Percentiles rank a stretch among this genome's conserved stretches.
phyloP scores from a whole-genome alignment of 169 alveolate species.

The Plasmodium inui region DNA sequence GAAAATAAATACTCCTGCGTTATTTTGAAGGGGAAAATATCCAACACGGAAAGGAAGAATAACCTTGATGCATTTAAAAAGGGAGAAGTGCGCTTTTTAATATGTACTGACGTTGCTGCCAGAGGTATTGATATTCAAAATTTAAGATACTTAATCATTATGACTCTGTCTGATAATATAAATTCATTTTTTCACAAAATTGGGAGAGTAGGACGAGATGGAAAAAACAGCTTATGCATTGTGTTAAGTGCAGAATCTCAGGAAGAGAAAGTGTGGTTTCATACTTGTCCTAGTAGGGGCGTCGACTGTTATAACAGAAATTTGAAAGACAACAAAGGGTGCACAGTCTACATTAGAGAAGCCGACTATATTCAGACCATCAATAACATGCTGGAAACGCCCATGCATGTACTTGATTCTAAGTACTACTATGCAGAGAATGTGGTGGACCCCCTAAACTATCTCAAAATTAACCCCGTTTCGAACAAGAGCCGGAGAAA shows the following conservation, averaged over 20 bases:
- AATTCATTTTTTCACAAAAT: conserved; percentile 77
- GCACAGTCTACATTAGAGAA: conserved; percentile 76
- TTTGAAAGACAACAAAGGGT: conserved; percentile 76
- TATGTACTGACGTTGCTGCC: conserved; percentile 97
- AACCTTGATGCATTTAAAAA: conserved; percentile 76
- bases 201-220: conserved; percentile 80
- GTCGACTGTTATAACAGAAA: conserved; percentile 70
- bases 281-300: conserved; percentile 74
- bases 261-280: conserved; percentile 80
- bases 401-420: conserved; percentile 57
- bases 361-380: conserved; percentile 68
- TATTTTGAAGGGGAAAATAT: conserved; percentile 75
- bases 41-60: conserved; percentile 66
- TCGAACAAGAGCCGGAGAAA: conserved; percentile 37
- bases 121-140: conserved; percentile 97
- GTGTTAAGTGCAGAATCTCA: conserved; percentile 67
- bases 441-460: conserved; percentile 61
- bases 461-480: conserved; percentile 30
- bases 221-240: conserved; percentile 76
- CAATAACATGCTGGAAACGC: conserved; percentile 53
- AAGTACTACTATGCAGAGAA: conserved; percentile 62
- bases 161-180: conserved; percentile 77
- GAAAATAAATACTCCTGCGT: conserved; percentile 76
- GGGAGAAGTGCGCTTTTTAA: conserved; percentile 79
- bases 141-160: conserved; percentile 66